Conservation (phyloP, 805 yeast genomes). For the Suhomyces tanzawaensis region DNA sequence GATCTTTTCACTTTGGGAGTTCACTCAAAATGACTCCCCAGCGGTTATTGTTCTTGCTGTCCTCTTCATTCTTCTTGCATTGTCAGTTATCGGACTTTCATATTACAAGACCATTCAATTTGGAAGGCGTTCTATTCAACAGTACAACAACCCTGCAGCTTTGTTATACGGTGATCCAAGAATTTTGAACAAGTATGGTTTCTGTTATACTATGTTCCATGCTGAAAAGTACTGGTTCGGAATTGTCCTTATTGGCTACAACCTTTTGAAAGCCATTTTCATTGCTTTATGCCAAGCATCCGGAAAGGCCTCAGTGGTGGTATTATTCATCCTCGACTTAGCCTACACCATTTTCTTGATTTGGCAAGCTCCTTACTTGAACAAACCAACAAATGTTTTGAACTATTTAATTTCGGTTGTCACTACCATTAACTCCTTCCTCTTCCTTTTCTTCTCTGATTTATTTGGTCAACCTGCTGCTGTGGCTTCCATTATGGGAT, state of each 20-base stretch:
- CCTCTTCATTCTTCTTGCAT: constrained; percentile 59
- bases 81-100: constrained; percentile 63
- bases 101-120: constrained; percentile 59
- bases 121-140: constrained; percentile 59
- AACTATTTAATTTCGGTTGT: constrained; percentile 73
- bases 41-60: constrained; percentile 84
- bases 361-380: constrained; percentile 70
- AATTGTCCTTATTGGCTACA: constrained; percentile 56
- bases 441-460: constrained; percentile 83
- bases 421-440: constrained; percentile 72
- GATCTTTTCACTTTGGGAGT: constrained; percentile 85
- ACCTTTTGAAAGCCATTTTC: constrained; percentile 65
- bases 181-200: constrained; percentile 78
- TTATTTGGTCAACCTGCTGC: constrained; percentile 76
- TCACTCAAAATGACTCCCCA: constrained; percentile 75
- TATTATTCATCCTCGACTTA: constrained; percentile 72
- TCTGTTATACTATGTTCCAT: constrained; percentile 83
- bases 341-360: constrained; percentile 64
- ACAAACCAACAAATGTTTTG: constrained; percentile 75
- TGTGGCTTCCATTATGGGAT: constrained; percentile 85
- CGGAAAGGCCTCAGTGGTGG: constrained; percentile 80
- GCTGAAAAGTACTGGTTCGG: constrained; percentile 86
- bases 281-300: constrained; percentile 76
- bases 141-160: constrained; percentile 82
- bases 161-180: constrained; percentile 74